These are phyloP conservation scores for Starmerella bombicola DNA, from an alignment of 805 yeast genomes.

Conservation along the genomic window DNA sequence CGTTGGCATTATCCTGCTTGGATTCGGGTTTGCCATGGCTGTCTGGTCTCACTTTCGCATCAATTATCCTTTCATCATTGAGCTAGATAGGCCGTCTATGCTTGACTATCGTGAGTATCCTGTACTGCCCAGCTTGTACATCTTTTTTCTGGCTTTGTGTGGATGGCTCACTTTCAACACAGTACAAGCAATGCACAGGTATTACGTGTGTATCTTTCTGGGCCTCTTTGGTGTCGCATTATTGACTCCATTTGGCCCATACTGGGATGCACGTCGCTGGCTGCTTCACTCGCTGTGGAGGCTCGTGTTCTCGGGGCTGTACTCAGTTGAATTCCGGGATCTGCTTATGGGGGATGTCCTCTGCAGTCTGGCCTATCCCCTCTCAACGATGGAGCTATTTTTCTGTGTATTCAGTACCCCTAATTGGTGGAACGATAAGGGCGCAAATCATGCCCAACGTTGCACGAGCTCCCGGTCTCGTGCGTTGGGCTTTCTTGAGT, in stretches of 20 bases:
- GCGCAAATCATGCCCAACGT: constrained; percentile 21
- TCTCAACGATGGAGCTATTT: constrained; percentile 75
- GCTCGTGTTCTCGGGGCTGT: constrained; percentile 66
- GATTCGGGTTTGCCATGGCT: constrained; percentile 56
- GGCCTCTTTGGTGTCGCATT: constrained; percentile 40
- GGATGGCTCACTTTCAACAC: constrained; percentile 70
- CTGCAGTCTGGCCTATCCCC: constrained; percentile 75
- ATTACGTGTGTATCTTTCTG: constrained; percentile 70
- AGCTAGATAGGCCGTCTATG: constrained; percentile 58
- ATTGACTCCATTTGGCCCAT: constrained; percentile 50
- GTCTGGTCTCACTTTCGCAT: constrained; percentile 66
- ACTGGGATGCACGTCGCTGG: constrained; percentile 65
- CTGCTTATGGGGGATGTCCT: constrained; percentile 86
- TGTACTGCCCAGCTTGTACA: constrained; percentile 47
- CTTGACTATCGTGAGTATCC: constrained; percentile 55
- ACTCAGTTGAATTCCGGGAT: constrained; percentile 91
- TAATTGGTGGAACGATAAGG: constrained; percentile 43
- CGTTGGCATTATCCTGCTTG: constrained; percentile 43
- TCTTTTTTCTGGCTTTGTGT: constrained; percentile 46
- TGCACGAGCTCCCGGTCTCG: constrained; percentile 76
- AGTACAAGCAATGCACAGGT: constrained; percentile 42
- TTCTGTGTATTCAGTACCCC: constrained; percentile 61
- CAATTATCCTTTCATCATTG: constrained; percentile 86
- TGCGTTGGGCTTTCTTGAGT: constrained; percentile 67
- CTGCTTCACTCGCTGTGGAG: constrained; percentile 58